Evolutionary conservation across 106 monocot genomes (phyloP).

Genomic region (Hemerocallis citrina): DNA sequence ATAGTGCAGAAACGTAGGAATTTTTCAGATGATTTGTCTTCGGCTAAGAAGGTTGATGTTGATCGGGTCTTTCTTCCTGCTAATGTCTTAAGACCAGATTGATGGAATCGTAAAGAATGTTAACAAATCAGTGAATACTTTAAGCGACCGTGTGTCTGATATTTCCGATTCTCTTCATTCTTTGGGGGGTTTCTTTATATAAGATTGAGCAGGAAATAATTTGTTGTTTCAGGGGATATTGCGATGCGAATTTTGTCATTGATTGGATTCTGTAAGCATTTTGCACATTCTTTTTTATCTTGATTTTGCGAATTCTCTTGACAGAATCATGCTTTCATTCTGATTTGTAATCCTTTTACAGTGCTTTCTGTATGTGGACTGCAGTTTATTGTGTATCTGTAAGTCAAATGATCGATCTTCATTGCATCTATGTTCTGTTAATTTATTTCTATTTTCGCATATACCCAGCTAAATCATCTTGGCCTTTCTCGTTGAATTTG

Average conservation of each 20-base stretch:
- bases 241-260: conserved; percentile 82
- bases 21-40: conserved; percentile 48
- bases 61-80: conserved; percentile 38
- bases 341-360: conserved; percentile 53
- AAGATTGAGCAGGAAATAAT: too few species aligned
- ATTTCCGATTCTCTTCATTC: conserved; percentile 44
- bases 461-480: not conserved
- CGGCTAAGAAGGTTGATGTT: conserved; percentile 48
- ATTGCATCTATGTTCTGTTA: not conserved
- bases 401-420: conserved; percentile 22
- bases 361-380: conserved; percentile 70
- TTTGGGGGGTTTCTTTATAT: not conserved
- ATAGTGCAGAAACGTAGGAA: conserved; percentile 58
- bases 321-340: not conserved
- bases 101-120: conserved; percentile 43
- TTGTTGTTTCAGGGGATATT: conserved; percentile 48
- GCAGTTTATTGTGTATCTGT: conserved; percentile 65
- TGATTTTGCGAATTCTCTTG: not conserved
- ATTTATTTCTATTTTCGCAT: not conserved
- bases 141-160: conserved; percentile 22
- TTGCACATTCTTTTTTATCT: not conserved
- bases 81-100: conserved; percentile 32
- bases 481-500: conserved; percentile 4
- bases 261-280: conserved; percentile 85
- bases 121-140: conserved; percentile 42